Evolutionary conservation across 2,329 filamentous ascomycete genomes (phyloP), one percentile per base, ranked within the genome.

Genomic region (Leptographium galeiforme): DNA sequence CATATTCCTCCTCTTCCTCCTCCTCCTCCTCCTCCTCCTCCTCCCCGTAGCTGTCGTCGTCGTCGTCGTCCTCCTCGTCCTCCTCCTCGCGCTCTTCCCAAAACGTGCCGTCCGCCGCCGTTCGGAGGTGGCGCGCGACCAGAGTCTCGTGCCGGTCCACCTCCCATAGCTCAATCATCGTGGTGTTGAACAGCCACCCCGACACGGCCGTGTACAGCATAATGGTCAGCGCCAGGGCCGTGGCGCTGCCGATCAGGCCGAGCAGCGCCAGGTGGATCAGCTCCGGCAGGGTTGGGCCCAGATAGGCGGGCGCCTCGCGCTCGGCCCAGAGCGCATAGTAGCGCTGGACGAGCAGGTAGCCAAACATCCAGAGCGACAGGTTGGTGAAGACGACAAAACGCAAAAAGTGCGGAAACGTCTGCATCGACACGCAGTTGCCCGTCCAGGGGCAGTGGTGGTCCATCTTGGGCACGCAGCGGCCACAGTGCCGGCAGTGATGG

Each of bases 391-490:
- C 64, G 45, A 93, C 72, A 69, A 93, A 91, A 61, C 87, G 85
- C 48, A 89, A 58, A 67, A 93, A 93, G 69, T 91, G 84, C 8
- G 88, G 87, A 61, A 89, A 87, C 1, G 85, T 90, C 56, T 82
- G 83, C 66, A 89, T 78, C 13, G 85, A 89, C 52, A 93, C 85
- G 70, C 88, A 94, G 68, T 90, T 91, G 56, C 70, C 72, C 4
- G 86, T 91, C 87, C 87, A 93, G 3, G 87, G 86, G 63, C 87
- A 93, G 70, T 94, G 87, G 68, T 89, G 85, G 69, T 90, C 86
- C 86, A 90, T 90, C 68, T 81, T 85, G 40, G 85, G 84, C 49
- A 89, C 78, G 66, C 86, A 89, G 61, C 83, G 79, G 58, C 73
- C 72, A 69, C 87, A 94, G 60, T 79, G 78, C 57, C 82, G 83